Conservation (phyloP, 805 yeast genomes). For the Candida berthetii region DNA sequence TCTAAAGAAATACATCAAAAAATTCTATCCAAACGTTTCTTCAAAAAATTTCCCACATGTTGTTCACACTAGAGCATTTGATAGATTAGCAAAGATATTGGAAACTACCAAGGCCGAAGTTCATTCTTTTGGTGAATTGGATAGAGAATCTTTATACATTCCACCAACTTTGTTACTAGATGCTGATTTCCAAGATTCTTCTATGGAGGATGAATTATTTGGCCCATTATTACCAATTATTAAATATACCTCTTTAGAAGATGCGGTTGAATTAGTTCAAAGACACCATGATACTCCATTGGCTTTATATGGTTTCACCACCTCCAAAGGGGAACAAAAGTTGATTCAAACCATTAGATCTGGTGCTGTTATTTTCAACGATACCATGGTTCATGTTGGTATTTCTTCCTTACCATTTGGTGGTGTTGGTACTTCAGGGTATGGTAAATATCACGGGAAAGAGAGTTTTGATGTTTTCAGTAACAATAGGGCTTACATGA, state of each 20-base stretch:
- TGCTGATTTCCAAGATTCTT: slow-evolving; percentile 57
- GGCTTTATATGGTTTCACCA: slow-evolving; percentile 67
- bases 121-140: slow-evolving; percentile 24
- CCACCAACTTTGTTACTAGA: slow-evolving; percentile 70
- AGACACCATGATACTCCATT: slow-evolving; percentile 66
- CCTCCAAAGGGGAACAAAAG: slow-evolving; percentile 38
- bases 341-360: slow-evolving; percentile 55
- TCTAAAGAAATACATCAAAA: slow-evolving; percentile 31
- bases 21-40: slow-evolving; percentile 39
- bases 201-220: slow-evolving; percentile 75
- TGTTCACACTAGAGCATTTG: slow-evolving; percentile 47
- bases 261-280: slow-evolving; percentile 37
- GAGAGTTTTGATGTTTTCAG: slow-evolving; percentile 45
- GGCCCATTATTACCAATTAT: slow-evolving; percentile 83
- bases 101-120: slow-evolving; percentile 41
- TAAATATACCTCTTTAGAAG: slow-evolving; percentile 38
- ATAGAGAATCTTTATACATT: slow-evolving; percentile 38
- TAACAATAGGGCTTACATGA: slow-evolving; percentile 63
- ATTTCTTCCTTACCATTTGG: slow-evolving; percentile 78
- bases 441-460: slow-evolving; percentile 77
- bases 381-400: slow-evolving; percentile 65
- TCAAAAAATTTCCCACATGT: slow-evolving; percentile 44
- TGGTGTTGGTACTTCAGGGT: slow-evolving; percentile 82
- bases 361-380: slow-evolving; percentile 69
- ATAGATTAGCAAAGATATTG: slow-evolving; percentile 38